Percentiles rank a stretch among this genome's conserved stretches.
These are phyloP conservation scores for Microdochium bolleyi DNA, from an alignment of 2,329 filamentous ascomycete species.

Conservation along the genomic window DNA sequence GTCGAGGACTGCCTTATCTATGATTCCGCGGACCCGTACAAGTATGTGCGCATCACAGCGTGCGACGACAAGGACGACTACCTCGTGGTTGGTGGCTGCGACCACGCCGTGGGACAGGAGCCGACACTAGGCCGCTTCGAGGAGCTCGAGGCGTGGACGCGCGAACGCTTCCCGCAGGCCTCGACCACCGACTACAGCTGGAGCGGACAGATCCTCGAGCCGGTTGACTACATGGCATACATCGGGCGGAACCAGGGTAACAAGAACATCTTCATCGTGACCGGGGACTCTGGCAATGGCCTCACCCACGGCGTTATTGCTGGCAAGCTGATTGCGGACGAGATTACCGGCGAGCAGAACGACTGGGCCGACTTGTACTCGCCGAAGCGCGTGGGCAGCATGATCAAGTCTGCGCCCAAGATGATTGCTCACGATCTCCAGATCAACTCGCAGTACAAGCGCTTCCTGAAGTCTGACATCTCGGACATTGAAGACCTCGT, in stretches of 20 bases:
- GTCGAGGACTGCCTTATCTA: slow-evolving; percentile 48
- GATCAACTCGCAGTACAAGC: slow-evolving; percentile 49
- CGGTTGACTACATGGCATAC: slow-evolving; percentile 44
- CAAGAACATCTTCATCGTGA: slow-evolving; percentile 43
- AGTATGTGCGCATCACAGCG: slow-evolving; percentile 43
- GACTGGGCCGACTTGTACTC: slow-evolving; percentile 41
- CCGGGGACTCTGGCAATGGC: slow-evolving; percentile 49
- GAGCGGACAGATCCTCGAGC: slow-evolving; percentile 50
- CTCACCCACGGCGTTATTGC: slow-evolving; percentile 48
- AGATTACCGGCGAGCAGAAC: slow-evolving; percentile 41
- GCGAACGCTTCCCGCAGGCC: slow-evolving; percentile 41
- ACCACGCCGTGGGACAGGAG: slow-evolving; percentile 51
- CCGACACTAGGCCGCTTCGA: slow-evolving; percentile 33
- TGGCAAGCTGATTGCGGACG: slow-evolving; percentile 41
- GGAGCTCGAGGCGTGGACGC: slow-evolving; percentile 44
- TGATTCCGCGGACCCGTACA: slow-evolving; percentile 45
- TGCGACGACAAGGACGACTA: slow-evolving; percentile 48
- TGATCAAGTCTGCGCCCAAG: slow-evolving; percentile 32
- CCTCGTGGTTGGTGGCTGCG: slow-evolving; percentile 46
- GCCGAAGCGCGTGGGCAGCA: slow-evolving; percentile 35
- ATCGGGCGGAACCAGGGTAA: slow-evolving; percentile 46
- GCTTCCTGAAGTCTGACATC: slow-evolving; percentile 44
- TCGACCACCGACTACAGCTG: slow-evolving; percentile 44
- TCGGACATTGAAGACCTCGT: slow-evolving; percentile 46
- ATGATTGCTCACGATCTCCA: slow-evolving; percentile 44